Evolutionary conservation across 1,139 yeast genomes (phyloP).

Genomic region (Saccharomyces hybrid): DNA sequence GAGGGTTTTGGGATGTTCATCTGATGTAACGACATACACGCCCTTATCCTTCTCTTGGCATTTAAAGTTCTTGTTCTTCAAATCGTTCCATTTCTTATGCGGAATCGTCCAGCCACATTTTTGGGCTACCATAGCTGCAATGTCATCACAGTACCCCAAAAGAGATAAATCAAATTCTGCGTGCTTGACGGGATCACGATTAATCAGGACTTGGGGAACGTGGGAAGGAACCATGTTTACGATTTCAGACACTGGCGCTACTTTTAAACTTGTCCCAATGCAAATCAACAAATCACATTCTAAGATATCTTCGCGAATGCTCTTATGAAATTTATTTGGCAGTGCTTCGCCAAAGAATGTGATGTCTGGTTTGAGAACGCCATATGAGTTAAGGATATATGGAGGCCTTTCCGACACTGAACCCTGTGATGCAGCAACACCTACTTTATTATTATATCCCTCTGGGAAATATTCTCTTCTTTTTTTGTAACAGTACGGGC

Average conservation of each 20-base stretch:
- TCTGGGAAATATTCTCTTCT: slow-evolving; percentile 32
- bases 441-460: background rate
- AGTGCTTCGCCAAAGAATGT: slow-evolving; percentile 89
- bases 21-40: slow-evolving; percentile 12
- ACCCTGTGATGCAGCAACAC: slow-evolving; percentile 3
- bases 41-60: slow-evolving; percentile 26
- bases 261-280: slow-evolving; percentile 90
- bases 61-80: slow-evolving; percentile 21
- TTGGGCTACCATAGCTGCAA: slow-evolving; percentile 56
- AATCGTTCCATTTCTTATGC: slow-evolving; percentile 39
- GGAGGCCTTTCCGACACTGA: background rate
- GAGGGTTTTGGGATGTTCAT: background rate
- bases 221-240: slow-evolving; percentile 63
- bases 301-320: slow-evolving; percentile 48
- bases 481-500: slow-evolving; percentile 56
- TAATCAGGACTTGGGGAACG: slow-evolving; percentile 79
- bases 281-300: slow-evolving; percentile 77
- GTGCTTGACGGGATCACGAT: slow-evolving; percentile 71
- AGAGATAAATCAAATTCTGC: slow-evolving; percentile 74
- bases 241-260: slow-evolving; percentile 91
- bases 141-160: slow-evolving; percentile 84
- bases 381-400: slow-evolving; percentile 42
- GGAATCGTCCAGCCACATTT: slow-evolving; percentile 61
- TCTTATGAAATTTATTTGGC: slow-evolving; percentile 64
- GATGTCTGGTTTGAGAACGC: slow-evolving; percentile 93